phyloP scores from a whole-genome alignment of 352 stramenopile species.

The Phytophthora citricola region DNA sequence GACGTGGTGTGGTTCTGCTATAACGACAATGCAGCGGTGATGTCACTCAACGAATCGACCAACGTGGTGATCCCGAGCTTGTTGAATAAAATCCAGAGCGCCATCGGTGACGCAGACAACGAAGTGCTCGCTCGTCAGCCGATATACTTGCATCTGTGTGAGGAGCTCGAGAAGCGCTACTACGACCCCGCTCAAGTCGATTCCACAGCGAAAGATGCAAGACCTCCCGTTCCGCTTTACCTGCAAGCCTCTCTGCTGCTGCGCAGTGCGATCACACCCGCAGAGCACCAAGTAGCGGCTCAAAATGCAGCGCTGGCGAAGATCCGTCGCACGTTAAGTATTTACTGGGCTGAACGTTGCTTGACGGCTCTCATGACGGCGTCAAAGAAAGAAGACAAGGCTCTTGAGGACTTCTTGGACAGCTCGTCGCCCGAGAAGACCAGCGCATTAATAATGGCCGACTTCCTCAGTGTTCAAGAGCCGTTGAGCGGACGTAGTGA shows the following conservation, averaged over 20 bases:
- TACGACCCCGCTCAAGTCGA: slow-evolving; percentile 14
- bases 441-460: slow-evolving; percentile 77
- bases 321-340: slow-evolving; percentile 53
- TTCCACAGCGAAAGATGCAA: neutral
- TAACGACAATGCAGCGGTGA: slow-evolving; percentile 67
- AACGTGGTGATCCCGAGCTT: slow-evolving; percentile 61
- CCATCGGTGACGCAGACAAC: slow-evolving; percentile 24
- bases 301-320: slow-evolving; percentile 47
- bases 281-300: slow-evolving; percentile 49
- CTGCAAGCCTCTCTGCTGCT: slow-evolving; percentile 69
- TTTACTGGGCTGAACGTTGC: slow-evolving; percentile 73
- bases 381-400: slow-evolving; percentile 37
- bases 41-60: slow-evolving; percentile 55
- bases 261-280: slow-evolving; percentile 60
- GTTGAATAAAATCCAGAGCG: slow-evolving; percentile 60
- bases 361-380: slow-evolving; percentile 54
- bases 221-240: slow-evolving; percentile 42
- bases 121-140: slow-evolving; percentile 47
- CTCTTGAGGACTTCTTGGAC: slow-evolving; percentile 33
- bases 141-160: slow-evolving; percentile 67
- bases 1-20: slow-evolving; percentile 86
- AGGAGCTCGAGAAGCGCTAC: slow-evolving; percentile 62
- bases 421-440: slow-evolving; percentile 45
- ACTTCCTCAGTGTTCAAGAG: slow-evolving; percentile 76
- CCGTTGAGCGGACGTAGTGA: slow-evolving; percentile 42